phyloP scores from a whole-genome alignment of 345 rosid genomes.

The Punica granatum region DNA sequence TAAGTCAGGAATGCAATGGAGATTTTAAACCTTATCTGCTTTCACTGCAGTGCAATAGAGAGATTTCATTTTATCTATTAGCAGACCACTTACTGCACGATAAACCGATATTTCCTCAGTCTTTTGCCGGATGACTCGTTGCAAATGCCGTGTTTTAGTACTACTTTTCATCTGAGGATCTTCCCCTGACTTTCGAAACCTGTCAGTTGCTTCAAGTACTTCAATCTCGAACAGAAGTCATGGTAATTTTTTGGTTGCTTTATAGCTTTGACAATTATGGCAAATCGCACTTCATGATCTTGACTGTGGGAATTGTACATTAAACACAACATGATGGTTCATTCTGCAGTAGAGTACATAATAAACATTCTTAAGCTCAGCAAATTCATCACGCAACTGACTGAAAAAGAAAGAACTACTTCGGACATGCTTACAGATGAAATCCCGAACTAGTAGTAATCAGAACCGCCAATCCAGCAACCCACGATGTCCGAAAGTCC shows the following conservation, averaged over 20 bases:
- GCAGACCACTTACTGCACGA: not conserved
- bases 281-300: too few relatives aligned
- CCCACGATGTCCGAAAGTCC: not conserved
- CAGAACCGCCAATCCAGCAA: constrained; percentile 1
- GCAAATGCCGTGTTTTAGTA: not conserved
- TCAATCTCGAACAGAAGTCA: too few relatives aligned
- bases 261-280: not conserved
- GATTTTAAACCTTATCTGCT: not conserved
- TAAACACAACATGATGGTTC: too few relatives aligned
- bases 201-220: too few relatives aligned
- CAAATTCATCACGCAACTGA: not conserved
- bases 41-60: not conserved
- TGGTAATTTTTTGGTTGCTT: not conserved
- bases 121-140: not conserved
- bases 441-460: not conserved
- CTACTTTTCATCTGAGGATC: not conserved
- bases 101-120: not conserved
- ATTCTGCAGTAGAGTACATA: not conserved
- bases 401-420: not conserved
- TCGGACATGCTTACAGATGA: not conserved
- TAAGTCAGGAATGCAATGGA: not conserved
- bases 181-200: not conserved
- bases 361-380: not conserved
- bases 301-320: too few relatives aligned
- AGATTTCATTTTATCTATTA: not conserved